phyloP scores from a whole-genome alignment of 768 basidiomycete genomes.

The Suillus spraguei region DNA sequence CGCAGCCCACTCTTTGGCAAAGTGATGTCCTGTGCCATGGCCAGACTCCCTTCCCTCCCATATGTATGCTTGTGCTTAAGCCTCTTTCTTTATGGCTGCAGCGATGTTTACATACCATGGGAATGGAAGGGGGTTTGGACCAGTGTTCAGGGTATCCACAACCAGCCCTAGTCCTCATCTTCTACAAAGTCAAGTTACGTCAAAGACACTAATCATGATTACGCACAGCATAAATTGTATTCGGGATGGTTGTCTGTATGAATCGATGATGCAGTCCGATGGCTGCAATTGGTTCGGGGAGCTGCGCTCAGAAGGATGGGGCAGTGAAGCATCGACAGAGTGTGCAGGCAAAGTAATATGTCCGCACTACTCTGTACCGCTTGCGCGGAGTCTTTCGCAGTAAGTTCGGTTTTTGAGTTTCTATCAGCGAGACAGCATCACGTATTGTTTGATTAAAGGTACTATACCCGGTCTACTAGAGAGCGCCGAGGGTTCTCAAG shows the following conservation, averaged over 20 bases:
- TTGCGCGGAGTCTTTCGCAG: neutral
- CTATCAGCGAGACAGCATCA: neutral
- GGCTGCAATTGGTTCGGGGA: neutral
- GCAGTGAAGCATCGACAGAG: neutral
- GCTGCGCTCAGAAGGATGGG: neutral
- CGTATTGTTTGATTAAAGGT: neutral
- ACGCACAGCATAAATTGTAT: neutral
- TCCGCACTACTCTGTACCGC: neutral
- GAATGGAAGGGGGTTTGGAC: constrained; percentile 48
- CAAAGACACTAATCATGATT: neutral
- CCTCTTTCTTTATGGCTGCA: constrained; percentile 35
- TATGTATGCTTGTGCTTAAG: constrained; percentile 28
- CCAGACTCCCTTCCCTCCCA: constrained; percentile 30
- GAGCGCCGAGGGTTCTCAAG: neutral
- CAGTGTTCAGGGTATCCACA: constrained; percentile 21
- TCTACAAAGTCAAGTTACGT: constrained; percentile 5
- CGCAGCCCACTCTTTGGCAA: neutral
- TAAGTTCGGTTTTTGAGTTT: neutral
- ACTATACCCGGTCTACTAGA: neutral
- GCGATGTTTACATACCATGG: constrained; percentile 45
- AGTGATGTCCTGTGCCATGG: constrained; percentile 25
- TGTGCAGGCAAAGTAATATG: neutral
- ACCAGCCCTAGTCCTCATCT: constrained; percentile 9
- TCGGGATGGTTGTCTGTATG: neutral
- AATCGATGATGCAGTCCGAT: neutral